Base-by-base conservation (phyloP, 371 early-diverging fungal genomes). In the Funneliformis caledonium region DNA sequence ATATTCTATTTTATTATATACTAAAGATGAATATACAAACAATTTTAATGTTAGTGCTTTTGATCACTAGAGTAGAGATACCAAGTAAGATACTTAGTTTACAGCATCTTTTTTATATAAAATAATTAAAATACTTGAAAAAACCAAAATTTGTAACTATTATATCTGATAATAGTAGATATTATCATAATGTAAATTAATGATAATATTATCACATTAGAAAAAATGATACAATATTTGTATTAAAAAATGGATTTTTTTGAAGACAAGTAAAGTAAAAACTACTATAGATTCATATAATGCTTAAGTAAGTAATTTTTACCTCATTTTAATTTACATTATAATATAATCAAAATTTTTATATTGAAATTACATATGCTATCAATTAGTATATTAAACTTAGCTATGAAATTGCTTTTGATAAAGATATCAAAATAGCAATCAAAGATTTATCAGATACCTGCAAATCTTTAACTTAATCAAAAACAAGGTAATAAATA, bases 31-130 rank as follows among this genome's bases (percentile, higher is more conserved):
- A 10, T 5, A 26, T 22, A 7, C 10, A 0, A 26, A n/a, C 26
- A 16, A 22, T 4, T 22, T 64, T 2, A 64, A 64, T 10, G 9
- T 64, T 4, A 10, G 42, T n/a, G 33, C 68, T n/a, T 31, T 42
- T 42, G 42, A 68, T 68, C 42, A 37, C 42, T 68, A 42, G 68
- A 42, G 42, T 3, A 2, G 42, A 10, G 42, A n/a, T 12, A 14
- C 31, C 42, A 68, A 10, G 43, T n/a, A 68, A 68, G 68, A 68
- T 68, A 42, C 42, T 11, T 68, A 1, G 68, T 68, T 68, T 37
- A 37, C 68, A 31, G 42, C 68, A 68, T 68, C 68, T 9, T 68
- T 12, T 12, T 37, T 68, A 68, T 42, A 68, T 42, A 12, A 2
- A 42, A 0, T 12, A 68, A 42, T 42, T 8, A 42, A 67, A 67